Percentiles rank a stretch among this genome's conserved stretches.
Evolutionary conservation across 2,329 filamentous ascomycete genomes (phyloP).

Genomic region (Ophiocordyceps camponoti-rufipedis): DNA sequence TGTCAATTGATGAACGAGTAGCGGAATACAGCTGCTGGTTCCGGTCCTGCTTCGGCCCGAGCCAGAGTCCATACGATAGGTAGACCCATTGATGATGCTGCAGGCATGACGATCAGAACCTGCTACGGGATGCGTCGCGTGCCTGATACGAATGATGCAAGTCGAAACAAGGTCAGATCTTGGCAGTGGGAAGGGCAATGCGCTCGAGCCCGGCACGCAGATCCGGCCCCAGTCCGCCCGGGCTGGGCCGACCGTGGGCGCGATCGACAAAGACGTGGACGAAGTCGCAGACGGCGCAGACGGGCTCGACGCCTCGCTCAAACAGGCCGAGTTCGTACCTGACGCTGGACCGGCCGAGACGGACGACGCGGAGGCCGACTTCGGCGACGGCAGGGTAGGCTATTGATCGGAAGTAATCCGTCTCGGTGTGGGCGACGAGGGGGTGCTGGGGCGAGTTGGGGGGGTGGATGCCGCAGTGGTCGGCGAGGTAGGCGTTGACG

Average conservation of each 20-base stretch:
- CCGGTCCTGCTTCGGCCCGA: too few species aligned
- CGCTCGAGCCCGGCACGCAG: conserved; percentile 41
- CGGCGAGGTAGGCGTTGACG: conserved; percentile 75
- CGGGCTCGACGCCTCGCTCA: conserved; percentile 49
- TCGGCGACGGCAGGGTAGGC: conserved; percentile 71
- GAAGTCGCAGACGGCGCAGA: conserved; percentile 73
- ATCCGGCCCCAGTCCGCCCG: conserved; percentile 41
- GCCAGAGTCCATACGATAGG: neutral
- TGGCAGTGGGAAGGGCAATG: conserved; percentile 12
- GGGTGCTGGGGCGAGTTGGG: conserved; percentile 55
- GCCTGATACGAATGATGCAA: too few species aligned
- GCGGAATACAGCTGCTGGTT: too few species aligned
- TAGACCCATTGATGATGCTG: neutral
- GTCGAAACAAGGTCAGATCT: neutral
- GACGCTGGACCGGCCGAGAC: conserved; percentile 71
- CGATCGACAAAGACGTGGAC: conserved; percentile 80
- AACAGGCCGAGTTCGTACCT: conserved; percentile 84
- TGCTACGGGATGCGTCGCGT: too few species aligned
- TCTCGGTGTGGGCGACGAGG: conserved; percentile 70
- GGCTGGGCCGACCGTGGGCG: conserved; percentile 46
- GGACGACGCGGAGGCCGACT: conserved; percentile 64
- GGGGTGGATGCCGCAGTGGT: conserved; percentile 58
- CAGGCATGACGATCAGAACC: too few species aligned
- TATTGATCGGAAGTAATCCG: conserved; percentile 68
- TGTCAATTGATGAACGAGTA: neutral